Percentiles rank a stretch among this genome's conserved stretches.
Evolutionary conservation across 192 early-diverging fungal genomes (phyloP).

Genomic region (Dimargaris xerosporica): DNA sequence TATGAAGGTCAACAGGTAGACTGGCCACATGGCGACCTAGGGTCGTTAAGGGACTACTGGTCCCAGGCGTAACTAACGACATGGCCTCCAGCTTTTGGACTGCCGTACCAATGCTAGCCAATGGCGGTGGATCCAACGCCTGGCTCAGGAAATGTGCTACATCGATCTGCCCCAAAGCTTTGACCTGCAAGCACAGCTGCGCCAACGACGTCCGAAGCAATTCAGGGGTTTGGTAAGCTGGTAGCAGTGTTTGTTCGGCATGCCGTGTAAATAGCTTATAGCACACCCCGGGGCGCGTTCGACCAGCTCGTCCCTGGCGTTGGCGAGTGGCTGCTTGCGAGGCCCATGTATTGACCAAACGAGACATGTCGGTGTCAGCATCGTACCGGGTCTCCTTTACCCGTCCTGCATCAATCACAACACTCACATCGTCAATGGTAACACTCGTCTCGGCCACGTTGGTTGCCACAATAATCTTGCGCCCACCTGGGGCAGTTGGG

Average conservation of each 20-base stretch:
- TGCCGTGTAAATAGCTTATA: conserved; percentile 51
- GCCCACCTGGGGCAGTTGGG: conserved; percentile 27
- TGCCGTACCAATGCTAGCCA: conserved; percentile 35
- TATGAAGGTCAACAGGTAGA: conserved; percentile 57
- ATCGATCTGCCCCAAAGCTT: conserved; percentile 46
- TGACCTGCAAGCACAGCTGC: conserved; percentile 59
- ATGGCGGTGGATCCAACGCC: conserved; percentile 52
- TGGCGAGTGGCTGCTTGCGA: conserved; percentile 43
- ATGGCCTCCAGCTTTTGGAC: conserved; percentile 39
- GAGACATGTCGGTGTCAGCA: conserved; percentile 36
- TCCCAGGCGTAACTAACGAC: conserved; percentile 10
- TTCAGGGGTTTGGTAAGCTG: conserved; percentile 52
- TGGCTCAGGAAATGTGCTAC: conserved; percentile 34
- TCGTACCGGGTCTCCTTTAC: conserved; percentile 46
- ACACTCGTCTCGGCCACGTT: conserved; percentile 69
- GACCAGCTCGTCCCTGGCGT: conserved; percentile 71
- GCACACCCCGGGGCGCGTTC: conserved; percentile 58
- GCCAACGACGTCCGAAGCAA: conserved; percentile 68
- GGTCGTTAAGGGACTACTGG: conserved; percentile 43
- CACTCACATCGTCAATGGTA: conserved; percentile 52
- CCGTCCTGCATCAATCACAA: conserved; percentile 53
- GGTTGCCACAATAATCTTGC: conserved; percentile 81
- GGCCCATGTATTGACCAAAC: conserved; percentile 32
- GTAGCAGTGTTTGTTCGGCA: conserved; percentile 32
- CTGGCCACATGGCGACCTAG: conserved; percentile 52